Percentiles rank a stretch among this genome's conserved stretches.
phyloP scores from a whole-genome alignment of 371 early-diverging fungal species.

The Basidiobolus meristosporus region DNA sequence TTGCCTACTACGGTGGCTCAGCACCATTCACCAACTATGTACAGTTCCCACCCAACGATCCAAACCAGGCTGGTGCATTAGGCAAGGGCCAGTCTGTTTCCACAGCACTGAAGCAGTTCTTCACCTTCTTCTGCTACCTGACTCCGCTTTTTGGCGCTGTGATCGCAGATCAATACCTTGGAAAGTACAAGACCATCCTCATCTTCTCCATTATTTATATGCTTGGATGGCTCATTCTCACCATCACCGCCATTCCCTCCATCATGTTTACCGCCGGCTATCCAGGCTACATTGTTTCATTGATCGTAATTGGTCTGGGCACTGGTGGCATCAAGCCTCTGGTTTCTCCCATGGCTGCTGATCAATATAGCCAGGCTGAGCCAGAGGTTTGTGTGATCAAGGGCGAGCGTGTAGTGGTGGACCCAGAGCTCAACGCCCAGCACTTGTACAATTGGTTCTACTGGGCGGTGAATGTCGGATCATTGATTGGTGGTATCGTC shows the following conservation, averaged over 20 bases:
- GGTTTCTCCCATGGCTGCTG: constrained; percentile 50
- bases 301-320: constrained; percentile 53
- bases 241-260: constrained; percentile 29
- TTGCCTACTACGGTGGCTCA: constrained; percentile 48
- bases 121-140: constrained; percentile 63
- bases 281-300: constrained; percentile 39
- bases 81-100: constrained; percentile 28
- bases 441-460: constrained; percentile 53
- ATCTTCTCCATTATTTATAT: constrained; percentile 40
- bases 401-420: constrained; percentile 7
- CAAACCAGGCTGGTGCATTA: constrained; percentile 15
- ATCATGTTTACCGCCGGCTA: constrained; percentile 28
- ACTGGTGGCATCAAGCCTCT: constrained; percentile 81
- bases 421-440: constrained; percentile 22
- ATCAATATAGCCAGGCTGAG: constrained; percentile 14
- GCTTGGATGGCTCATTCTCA: constrained; percentile 37
- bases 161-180: constrained; percentile 60
- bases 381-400: constrained; percentile 6
- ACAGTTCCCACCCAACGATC: too few relatives aligned
- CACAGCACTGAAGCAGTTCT: constrained; percentile 47
- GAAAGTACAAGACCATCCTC: constrained; percentile 64
- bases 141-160: constrained; percentile 63
- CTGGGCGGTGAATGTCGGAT: constrained; percentile 66
- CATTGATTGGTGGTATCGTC: constrained; percentile 8
- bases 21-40: constrained; percentile 43